phyloP scores from a whole-genome alignment of 192 early-diverging fungal genomes.

The Gigaspora rosea region DNA sequence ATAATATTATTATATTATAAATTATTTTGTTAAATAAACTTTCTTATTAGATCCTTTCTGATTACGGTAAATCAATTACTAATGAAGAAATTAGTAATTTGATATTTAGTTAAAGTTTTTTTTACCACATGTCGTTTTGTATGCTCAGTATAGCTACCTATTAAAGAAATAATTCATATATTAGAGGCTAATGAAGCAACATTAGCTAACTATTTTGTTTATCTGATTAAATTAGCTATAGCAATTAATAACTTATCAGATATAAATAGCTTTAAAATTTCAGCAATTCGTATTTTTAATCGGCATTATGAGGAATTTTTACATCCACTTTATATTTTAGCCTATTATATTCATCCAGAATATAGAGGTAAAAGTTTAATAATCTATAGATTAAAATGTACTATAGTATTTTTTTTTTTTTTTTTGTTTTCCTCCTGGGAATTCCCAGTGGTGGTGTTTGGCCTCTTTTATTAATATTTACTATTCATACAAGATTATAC shows the following conservation, averaged over 20 bases:
- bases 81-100: neutral
- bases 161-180: neutral
- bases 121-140: neutral
- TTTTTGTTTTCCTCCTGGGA: too few relatives aligned
- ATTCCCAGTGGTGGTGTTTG: too few relatives aligned
- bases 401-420: too few relatives aligned
- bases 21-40: too few relatives aligned
- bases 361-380: neutral
- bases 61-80: neutral
- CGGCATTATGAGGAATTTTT: too few relatives aligned
- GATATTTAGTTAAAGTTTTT: neutral
- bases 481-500: too few relatives aligned
- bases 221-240: neutral
- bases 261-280: neutral
- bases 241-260: neutral
- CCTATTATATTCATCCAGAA: neutral
- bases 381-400: neutral
- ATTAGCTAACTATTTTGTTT: neutral
- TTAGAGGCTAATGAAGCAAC: neutral
- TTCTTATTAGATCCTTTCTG: neutral
- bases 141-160: neutral
- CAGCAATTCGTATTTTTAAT: too few relatives aligned
- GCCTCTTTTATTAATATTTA: too few relatives aligned
- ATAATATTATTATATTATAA: too few relatives aligned
- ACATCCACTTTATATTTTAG: too few relatives aligned